Conservation (phyloP, 2,329 filamentous ascomycete genomes). For the Colletotrichum musicola region DNA sequence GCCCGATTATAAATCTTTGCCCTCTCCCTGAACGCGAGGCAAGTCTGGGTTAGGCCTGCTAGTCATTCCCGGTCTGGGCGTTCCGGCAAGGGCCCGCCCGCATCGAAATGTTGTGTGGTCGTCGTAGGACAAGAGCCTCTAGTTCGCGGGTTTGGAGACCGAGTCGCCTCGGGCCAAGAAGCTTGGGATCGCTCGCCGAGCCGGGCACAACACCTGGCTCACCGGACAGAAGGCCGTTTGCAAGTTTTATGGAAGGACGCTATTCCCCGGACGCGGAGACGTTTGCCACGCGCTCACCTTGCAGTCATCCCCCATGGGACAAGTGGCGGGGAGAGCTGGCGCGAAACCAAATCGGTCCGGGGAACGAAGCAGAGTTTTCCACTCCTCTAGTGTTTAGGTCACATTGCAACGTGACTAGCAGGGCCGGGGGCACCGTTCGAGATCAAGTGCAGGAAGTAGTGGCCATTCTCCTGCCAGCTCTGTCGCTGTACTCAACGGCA, state of each 20-base stretch:
- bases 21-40: neutral
- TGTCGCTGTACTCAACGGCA: no score
- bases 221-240: slow-evolving; percentile 9
- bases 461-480: no score
- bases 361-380: no score
- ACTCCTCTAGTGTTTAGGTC: no score
- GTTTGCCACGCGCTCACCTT: neutral
- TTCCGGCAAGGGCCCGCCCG: neutral
- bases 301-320: neutral
- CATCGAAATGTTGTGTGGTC: neutral
- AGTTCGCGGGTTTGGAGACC: slow-evolving; percentile 3
- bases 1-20: slow-evolving; percentile 1
- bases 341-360: no score
- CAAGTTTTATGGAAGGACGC: neutral
- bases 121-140: neutral
- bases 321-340: neutral
- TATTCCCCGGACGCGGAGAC: neutral
- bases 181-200: neutral
- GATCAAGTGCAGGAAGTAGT: no score
- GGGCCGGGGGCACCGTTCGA: no score
- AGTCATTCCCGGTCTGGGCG: neutral
- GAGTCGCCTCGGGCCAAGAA: neutral
- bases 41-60: neutral
- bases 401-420: no score
- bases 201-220: neutral